Evolutionary conservation across 2,329 filamentous ascomycete species (phyloP).

Genomic region (Penicillium sp.): DNA sequence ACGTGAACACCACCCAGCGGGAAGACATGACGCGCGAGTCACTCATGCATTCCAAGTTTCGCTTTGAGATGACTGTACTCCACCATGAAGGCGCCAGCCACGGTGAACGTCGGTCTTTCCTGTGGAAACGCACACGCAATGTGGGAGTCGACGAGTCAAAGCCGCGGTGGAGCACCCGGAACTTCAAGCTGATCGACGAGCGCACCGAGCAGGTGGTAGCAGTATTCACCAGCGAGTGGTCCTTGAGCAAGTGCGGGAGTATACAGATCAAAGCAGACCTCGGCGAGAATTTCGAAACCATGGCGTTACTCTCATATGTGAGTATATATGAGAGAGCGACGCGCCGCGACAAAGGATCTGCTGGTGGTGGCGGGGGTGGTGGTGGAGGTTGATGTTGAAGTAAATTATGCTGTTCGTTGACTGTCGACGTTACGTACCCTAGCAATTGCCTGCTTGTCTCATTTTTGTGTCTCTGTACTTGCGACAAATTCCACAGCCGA

Average conservation of each 20-base stretch:
- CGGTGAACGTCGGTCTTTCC: constrained; percentile 15
- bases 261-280: constrained; percentile 15
- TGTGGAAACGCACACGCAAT: constrained; percentile 27
- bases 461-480: constrained; percentile 12
- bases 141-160: constrained; percentile 16
- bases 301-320: constrained; percentile 16
- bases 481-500: constrained; percentile 40
- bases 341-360: constrained; percentile 6
- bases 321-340: constrained; percentile 15
- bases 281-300: constrained; percentile 15
- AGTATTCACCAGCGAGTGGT: constrained; percentile 12
- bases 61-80: constrained; percentile 20
- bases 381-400: constrained; percentile 4
- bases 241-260: constrained; percentile 10
- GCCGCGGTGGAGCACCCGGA: constrained; percentile 14
- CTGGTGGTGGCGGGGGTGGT: constrained; percentile 9
- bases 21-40: constrained; percentile 23
- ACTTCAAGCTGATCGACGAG: constrained; percentile 26
- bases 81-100: neutral
- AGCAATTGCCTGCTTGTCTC: no score
- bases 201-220: constrained; percentile 13
- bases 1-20: constrained; percentile 19
- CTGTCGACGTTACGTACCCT: no score
- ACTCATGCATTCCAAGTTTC: constrained; percentile 19
- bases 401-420: no score